phyloP scores from a whole-genome alignment of 768 basidiomycete species.

The Russula lepida region DNA sequence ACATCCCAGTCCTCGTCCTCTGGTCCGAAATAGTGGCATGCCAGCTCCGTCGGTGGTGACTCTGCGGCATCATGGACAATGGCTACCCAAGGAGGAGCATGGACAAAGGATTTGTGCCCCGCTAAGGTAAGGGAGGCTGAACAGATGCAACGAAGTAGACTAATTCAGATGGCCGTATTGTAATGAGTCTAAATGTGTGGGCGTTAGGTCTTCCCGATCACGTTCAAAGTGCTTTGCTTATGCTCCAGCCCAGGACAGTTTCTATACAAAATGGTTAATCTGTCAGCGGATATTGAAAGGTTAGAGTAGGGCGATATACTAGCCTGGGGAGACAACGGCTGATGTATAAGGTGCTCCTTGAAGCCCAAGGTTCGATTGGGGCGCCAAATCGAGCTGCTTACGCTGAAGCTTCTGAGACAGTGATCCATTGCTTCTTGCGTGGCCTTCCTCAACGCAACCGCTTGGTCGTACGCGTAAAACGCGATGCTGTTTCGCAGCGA shows the following conservation, averaged over 20 bases:
- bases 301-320: neutral
- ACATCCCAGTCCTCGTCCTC: neutral
- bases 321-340: neutral
- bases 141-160: neutral
- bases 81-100: neutral
- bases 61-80: neutral
- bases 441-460: slow-evolving; percentile 46
- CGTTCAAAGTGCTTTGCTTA: neutral
- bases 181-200: neutral
- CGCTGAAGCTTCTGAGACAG: slow-evolving; percentile 30
- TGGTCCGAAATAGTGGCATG: neutral
- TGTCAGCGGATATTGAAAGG: neutral
- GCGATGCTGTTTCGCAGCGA: slow-evolving; percentile 58
- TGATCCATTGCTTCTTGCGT: slow-evolving; percentile 64
- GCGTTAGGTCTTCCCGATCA: neutral
- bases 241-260: neutral
- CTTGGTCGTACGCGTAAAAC: slow-evolving; percentile 50
- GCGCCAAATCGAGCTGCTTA: neutral
- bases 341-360: neutral
- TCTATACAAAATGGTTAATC: neutral
- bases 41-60: neutral
- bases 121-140: neutral
- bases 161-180: neutral
- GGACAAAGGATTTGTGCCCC: neutral
- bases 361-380: neutral